phyloP scores from a whole-genome alignment of 2,329 filamentous ascomycete species.

The Trichoderma sp. region DNA sequence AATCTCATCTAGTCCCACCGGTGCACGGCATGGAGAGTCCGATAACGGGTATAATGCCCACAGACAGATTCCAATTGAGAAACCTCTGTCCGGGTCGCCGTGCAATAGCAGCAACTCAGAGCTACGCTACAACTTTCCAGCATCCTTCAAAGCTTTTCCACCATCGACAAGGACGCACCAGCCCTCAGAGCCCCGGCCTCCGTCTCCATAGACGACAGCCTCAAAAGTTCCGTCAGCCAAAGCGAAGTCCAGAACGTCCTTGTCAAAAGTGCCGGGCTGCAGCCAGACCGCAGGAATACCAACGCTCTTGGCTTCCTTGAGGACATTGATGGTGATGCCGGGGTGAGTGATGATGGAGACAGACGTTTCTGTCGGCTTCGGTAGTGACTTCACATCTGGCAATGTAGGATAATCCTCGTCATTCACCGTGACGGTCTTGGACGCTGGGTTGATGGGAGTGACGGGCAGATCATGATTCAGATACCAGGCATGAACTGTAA shows the following conservation, averaged over 20 bases:
- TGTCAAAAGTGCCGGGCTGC: constrained; percentile 86
- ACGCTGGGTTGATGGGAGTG: constrained; percentile 78
- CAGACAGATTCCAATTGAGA: neutral
- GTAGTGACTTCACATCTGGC: constrained; percentile 62
- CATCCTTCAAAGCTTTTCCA: constrained; percentile 58
- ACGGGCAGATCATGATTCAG: constrained; percentile 70
- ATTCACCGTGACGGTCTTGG: constrained; percentile 60
- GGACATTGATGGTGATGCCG: constrained; percentile 66
- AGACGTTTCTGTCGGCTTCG: constrained; percentile 66
- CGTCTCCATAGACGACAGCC: constrained; percentile 65
- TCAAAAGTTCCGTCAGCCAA: constrained; percentile 59
- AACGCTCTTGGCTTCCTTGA: constrained; percentile 73
- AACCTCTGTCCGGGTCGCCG: neutral
- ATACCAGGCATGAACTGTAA: constrained; percentile 86
- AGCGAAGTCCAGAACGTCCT: constrained; percentile 69
- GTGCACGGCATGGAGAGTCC: neutral
- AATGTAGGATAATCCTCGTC: constrained; percentile 61
- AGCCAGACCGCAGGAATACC: constrained; percentile 79
- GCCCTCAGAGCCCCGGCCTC: constrained; percentile 66
- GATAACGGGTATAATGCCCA: neutral
- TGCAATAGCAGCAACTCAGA: neutral
- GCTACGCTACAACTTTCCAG: constrained; percentile 47
- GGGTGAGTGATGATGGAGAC: constrained; percentile 89
- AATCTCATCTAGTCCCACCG: neutral
- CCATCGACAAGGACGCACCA: constrained; percentile 90